These are phyloP conservation scores for Flaveria trinervia DNA, from an alignment of 129 eudicot species.

Conservation along the genomic window DNA sequence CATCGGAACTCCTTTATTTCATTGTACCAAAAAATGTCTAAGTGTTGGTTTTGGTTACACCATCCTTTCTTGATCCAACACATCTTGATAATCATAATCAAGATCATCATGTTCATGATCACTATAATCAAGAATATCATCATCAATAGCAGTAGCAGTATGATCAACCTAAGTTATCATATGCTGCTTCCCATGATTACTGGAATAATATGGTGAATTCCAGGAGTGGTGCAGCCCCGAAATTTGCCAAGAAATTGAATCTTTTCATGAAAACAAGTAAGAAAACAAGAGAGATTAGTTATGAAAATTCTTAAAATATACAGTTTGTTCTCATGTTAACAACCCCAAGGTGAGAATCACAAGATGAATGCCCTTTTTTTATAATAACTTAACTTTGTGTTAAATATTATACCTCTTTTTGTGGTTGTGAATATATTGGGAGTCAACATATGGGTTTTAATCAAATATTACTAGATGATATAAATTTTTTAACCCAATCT, in stretches of 20 bases:
- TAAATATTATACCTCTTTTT: not conserved
- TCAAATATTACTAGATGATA: constrained; percentile 37
- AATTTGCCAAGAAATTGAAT: constrained; percentile 41
- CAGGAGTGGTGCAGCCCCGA: constrained; percentile 35
- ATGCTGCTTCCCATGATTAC: constrained; percentile 55
- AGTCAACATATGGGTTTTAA: constrained; percentile 44
- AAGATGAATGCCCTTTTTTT: not conserved
- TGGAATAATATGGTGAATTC: constrained; percentile 23
- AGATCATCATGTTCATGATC: not conserved
- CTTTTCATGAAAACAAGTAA: constrained; percentile 45
- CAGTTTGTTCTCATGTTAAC: constrained; percentile 82
- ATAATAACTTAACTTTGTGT: not conserved
- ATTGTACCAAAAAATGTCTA: too few relatives aligned
- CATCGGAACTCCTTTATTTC: too few relatives aligned
- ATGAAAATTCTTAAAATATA: constrained; percentile 74
- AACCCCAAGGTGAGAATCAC: constrained; percentile 66
- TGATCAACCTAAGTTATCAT: constrained; percentile 40
- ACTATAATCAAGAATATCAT: not conserved
- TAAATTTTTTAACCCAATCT: too few relatives aligned
- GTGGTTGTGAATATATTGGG: constrained; percentile 35
- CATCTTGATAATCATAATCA: not conserved
- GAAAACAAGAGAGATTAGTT: constrained; percentile 39
- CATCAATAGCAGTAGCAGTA: not conserved
- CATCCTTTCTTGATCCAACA: too few relatives aligned
- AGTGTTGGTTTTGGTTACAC: too few relatives aligned